These are phyloP conservation scores for Bothriochloa decipiens DNA, from an alignment of 176 grass and related monocot genomes.

Conservation along the genomic window DNA sequence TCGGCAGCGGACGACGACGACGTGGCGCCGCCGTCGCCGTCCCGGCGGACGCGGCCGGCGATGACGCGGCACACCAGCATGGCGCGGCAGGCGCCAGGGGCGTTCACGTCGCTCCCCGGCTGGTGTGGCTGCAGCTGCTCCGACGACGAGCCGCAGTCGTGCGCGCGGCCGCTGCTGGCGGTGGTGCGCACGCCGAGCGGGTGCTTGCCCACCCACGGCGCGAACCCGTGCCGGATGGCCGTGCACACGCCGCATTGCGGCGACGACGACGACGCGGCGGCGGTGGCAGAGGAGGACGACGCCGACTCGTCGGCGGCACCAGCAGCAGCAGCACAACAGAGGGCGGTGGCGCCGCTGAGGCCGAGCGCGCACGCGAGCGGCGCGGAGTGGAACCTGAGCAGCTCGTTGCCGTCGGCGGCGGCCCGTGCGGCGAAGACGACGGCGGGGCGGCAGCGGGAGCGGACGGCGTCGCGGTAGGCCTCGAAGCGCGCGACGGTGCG, in stretches of 20 bases:
- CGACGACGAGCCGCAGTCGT: slow-evolving; percentile 32
- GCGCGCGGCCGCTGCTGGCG: slow-evolving; percentile 78
- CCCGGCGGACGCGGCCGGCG: slow-evolving; percentile 68
- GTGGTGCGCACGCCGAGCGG: slow-evolving; percentile 75
- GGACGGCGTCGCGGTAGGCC: slow-evolving; percentile 82
- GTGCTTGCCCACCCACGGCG: slow-evolving; percentile 39
- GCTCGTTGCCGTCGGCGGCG: slow-evolving; percentile 95
- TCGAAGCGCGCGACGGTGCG: slow-evolving; percentile 92
- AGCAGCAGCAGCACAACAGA: slow-evolving; percentile 28
- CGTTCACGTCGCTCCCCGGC: not conserved
- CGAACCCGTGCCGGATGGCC: slow-evolving; percentile 75
- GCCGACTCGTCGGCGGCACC: not conserved
- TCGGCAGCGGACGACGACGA: not conserved
- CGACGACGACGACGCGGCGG: not conserved
- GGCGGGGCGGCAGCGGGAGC: slow-evolving; percentile 46
- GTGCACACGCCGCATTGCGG: slow-evolving; percentile 64
- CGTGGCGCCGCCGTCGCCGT: not conserved
- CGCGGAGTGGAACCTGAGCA: slow-evolving; percentile 87
- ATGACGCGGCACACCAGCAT: slow-evolving; percentile 99
- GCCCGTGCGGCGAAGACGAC: slow-evolving; percentile 31
- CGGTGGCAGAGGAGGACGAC: no score
- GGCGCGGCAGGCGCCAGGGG: slow-evolving; percentile 25
- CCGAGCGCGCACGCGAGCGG: slow-evolving; percentile 76
- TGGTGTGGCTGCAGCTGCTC: no score
- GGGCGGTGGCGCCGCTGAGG: slow-evolving; percentile 49